Evolutionary conservation across 1,284 basidiomycete species (phyloP).

Genomic region (Pseudozyma thailandica): DNA sequence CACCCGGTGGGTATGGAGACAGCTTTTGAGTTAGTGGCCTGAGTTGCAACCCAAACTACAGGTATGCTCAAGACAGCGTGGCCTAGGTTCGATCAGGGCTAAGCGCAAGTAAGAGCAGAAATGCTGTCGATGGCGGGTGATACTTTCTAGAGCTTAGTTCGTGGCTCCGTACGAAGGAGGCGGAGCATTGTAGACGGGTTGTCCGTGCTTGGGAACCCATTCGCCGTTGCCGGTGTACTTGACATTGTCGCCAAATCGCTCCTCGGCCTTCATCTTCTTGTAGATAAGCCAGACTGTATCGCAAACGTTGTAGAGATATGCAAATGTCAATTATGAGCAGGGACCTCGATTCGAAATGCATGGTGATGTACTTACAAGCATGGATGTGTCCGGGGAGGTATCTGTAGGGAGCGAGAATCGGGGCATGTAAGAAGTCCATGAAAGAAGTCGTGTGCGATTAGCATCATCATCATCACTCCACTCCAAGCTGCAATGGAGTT

Average conservation of each 20-base stretch:
- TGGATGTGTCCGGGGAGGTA: slow-evolving; percentile 45
- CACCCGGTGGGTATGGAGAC: too few species aligned
- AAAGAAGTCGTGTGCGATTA: background rate
- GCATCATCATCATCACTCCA: background rate
- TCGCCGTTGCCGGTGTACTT: slow-evolving; percentile 53
- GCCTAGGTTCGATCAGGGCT: background rate
- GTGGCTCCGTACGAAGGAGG: slow-evolving; percentile 42
- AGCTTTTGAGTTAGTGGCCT: too few species aligned
- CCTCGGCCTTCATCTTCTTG: slow-evolving; percentile 58
- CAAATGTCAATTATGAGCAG: background rate
- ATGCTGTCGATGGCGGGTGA: background rate
- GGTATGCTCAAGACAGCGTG: too few species aligned
- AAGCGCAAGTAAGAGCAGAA: background rate
- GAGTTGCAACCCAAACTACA: too few species aligned
- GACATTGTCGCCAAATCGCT: slow-evolving; percentile 44
- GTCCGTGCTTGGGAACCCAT: slow-evolving; percentile 37
- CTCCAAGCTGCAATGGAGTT: background rate
- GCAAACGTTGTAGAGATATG: background rate
- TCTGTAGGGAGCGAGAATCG: slow-evolving; percentile 4
- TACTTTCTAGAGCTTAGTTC: slow-evolving; percentile 2
- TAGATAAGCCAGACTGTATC: slow-evolving; percentile 49
- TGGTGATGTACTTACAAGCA: slow-evolving; percentile 31
- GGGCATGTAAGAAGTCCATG: background rate
- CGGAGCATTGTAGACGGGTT: slow-evolving; percentile 27
- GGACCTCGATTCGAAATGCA: background rate